Base-by-base conservation (phyloP, 768 basidiomycete genomes). In the Cystofilobasidium bisporidii region DNA sequence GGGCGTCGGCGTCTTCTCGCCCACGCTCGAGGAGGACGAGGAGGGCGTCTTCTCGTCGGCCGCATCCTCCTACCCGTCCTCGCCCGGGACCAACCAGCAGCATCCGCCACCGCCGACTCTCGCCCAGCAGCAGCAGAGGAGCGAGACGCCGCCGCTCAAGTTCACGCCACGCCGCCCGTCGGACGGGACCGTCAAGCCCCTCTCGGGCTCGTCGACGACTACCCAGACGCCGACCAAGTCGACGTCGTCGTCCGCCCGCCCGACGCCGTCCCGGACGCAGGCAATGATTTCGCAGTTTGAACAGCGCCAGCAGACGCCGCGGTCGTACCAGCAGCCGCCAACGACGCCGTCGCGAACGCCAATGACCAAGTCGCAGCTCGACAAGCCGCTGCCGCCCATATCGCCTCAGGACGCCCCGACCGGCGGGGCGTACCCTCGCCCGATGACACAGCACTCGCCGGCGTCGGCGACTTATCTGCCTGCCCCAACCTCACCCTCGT, bases 11-110 rank as follows among this genome's bases (percentile, higher is more conserved):
- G 47, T 62, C 33, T 67, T 67, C 53, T 55, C 47, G 20, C 66
- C 66, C 26, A 67, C 32, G 61, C 55, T 62, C 38, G 66, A 67
- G 50, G 66, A 67, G 61, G 66, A 67, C 43, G 66, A 67, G 28
- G 47, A 36, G 14, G 61, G 61, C 15, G 41, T 57, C 38, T 67
- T 67, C 55, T 48, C 64, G 4, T 60, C 50, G 59, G 65, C 60
- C n/a, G 40, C 30, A 6, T 9, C 47, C 14, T 50, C 59, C 41
- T 45, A 59, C 3, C 30, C 48, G 28, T 40, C 58, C 5, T 28
- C 33, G 26, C 4, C 56, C 5, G 28, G 38, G 30, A 17, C 14
- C 20, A 36, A 36, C 12, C 36, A 36, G 36, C 36, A n/a, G n/a
- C n/a, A 6, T 30, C 14, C 43, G 0, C 20, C 36, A 11, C 50